phyloP scores from a whole-genome alignment of 2,329 filamentous ascomycete genomes.

The Lasiodiplodia sp. region DNA sequence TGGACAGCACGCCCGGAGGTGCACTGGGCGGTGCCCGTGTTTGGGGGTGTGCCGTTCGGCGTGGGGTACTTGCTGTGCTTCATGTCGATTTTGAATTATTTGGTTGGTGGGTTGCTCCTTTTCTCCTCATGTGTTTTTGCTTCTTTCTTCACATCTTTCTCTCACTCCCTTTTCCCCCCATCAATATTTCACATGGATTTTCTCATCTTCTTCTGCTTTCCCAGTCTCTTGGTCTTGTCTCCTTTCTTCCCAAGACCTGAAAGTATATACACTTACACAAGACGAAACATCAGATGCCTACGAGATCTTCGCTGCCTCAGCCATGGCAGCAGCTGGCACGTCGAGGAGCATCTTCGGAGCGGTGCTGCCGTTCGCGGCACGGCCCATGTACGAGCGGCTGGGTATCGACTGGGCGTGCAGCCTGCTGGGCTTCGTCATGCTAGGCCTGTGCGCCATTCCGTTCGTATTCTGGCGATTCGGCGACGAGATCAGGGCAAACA shows the following conservation, averaged over 20 bases:
- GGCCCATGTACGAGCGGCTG: constrained; percentile 69
- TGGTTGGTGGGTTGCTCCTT: constrained; percentile 40
- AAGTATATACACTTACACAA: background rate
- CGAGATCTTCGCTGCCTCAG: constrained; percentile 75
- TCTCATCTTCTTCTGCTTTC: too few relatives aligned
- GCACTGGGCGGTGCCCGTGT: constrained; percentile 54
- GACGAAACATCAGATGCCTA: constrained; percentile 63
- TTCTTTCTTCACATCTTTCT: too few relatives aligned
- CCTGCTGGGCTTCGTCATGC: constrained; percentile 58
- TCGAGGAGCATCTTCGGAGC: constrained; percentile 81
- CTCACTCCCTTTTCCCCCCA: background rate
- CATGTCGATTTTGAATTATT: constrained; percentile 67
- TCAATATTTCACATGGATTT: background rate
- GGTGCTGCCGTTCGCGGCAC: constrained; percentile 55
- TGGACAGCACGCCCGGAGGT: constrained; percentile 49
- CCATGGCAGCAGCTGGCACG: constrained; percentile 84
- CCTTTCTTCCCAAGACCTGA: too few relatives aligned
- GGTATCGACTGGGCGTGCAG: constrained; percentile 73
- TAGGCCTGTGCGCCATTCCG: constrained; percentile 62
- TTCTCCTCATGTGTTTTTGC: background rate
- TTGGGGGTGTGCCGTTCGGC: constrained; percentile 53
- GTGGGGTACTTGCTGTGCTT: constrained; percentile 58
- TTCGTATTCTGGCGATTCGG: constrained; percentile 66
- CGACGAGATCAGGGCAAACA: constrained; percentile 61
- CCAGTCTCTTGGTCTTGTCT: background rate